Percentiles rank a stretch among this genome's conserved stretches.
phyloP scores from a whole-genome alignment of 768 basidiomycete genomes.

The Holtermanniella nyarrowii region DNA sequence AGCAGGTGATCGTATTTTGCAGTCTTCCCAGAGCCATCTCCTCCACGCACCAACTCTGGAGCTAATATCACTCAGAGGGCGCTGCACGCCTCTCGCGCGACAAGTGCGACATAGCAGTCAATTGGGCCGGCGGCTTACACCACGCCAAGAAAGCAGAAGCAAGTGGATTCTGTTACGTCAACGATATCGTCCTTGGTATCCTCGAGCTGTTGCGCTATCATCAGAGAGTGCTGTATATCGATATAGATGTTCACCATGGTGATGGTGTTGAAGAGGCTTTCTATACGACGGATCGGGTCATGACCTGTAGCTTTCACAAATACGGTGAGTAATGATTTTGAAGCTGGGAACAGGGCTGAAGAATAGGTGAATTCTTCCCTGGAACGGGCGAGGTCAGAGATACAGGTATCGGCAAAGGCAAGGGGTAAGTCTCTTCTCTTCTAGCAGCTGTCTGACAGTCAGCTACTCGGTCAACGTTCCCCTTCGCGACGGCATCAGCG shows the following conservation, averaged over 20 bases:
- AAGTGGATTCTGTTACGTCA: slow-evolving; percentile 97
- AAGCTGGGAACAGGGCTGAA: background rate
- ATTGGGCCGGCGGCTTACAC: slow-evolving; percentile 97
- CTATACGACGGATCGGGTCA: slow-evolving; percentile 95
- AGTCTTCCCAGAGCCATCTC: too few species aligned
- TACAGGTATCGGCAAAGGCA: slow-evolving; percentile 85
- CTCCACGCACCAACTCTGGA: too few species aligned
- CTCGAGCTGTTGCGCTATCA: slow-evolving; percentile 92
- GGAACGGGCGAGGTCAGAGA: slow-evolving; percentile 97
- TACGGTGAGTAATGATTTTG: slow-evolving; percentile 55
- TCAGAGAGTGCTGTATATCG: slow-evolving; percentile 87
- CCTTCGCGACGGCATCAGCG: slow-evolving; percentile 83
- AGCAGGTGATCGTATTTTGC: too few species aligned
- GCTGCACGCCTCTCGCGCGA: slow-evolving; percentile 88
- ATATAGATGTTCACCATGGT: slow-evolving; percentile 97
- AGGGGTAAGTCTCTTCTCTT: slow-evolving; percentile 42
- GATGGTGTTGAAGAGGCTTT: slow-evolving; percentile 99
- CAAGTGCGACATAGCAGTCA: slow-evolving; percentile 97
- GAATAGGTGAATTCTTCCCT: slow-evolving; percentile 70
- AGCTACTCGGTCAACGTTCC: slow-evolving; percentile 91
- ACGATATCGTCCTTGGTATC: slow-evolving; percentile 95
- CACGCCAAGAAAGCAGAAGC: slow-evolving; percentile 99
- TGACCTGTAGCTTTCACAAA: slow-evolving; percentile 97
- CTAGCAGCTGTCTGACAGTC: slow-evolving; percentile 3
- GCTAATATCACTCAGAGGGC: slow-evolving; percentile 58